Conservation (phyloP, 176 grass and related monocot genomes). For the Paspalum vaginatum region DNA sequence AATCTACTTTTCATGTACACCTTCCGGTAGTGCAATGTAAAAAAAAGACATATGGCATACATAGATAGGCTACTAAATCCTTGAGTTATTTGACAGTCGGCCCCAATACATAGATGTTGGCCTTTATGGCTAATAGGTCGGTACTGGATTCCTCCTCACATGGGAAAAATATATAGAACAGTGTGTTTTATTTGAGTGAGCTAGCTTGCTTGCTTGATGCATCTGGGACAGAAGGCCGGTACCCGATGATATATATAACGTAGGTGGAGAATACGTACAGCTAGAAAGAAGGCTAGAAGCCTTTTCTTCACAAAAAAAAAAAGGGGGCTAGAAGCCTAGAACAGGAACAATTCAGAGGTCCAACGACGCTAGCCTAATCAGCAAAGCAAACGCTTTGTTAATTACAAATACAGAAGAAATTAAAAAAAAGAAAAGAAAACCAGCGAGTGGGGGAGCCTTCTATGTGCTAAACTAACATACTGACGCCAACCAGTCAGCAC, state of each 20-base stretch:
- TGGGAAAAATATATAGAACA: slow-evolving; percentile 10
- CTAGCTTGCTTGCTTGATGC: slow-evolving; percentile 1
- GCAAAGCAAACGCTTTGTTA: slow-evolving; percentile 25
- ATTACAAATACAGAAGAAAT: background rate
- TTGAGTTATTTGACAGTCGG: too few species aligned
- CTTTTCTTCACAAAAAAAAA: too few species aligned
- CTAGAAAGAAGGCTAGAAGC: background rate
- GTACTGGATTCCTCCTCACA: slow-evolving; percentile 12
- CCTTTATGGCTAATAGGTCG: too few species aligned
- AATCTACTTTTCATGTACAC: too few species aligned
- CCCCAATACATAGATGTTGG: too few species aligned
- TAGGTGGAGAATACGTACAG: background rate
- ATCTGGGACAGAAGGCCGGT: slow-evolving; percentile 14
- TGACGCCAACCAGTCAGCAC: slow-evolving; percentile 20
- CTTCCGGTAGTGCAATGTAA: too few species aligned
- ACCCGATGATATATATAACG: background rate
- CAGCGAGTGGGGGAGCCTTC: slow-evolving; percentile 19
- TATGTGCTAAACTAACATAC: slow-evolving; percentile 25
- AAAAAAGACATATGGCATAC: too few species aligned
- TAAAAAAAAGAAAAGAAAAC: background rate
- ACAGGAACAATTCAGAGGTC: slow-evolving; percentile 27
- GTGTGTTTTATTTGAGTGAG: slow-evolving; percentile 33
- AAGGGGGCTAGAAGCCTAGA: too few species aligned
- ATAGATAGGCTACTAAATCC: too few species aligned
- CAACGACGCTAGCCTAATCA: slow-evolving; percentile 20